Evolutionary conservation across 257 asterid genomes (phyloP), one percentile per base, ranked within the genome.

Genomic region (Plantago major): DNA sequence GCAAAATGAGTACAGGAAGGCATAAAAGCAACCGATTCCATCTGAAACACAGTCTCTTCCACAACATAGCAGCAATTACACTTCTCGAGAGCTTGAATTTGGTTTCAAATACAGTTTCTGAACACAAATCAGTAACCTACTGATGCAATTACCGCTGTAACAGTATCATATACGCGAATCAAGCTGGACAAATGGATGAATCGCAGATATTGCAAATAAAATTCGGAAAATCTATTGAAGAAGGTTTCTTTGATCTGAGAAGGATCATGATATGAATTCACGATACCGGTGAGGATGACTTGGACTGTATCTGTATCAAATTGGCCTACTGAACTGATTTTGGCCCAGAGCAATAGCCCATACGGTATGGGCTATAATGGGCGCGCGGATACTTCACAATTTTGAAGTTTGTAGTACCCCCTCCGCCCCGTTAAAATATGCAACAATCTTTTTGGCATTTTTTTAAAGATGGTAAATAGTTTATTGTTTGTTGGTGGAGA

Each of bases 21-120:
- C 78, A 75, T 45, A 89, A 74, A 40, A 89, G 73, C 71, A 86
- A 76, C 33, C 80, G 79, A 67, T 85, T 84, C 96, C 97, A 81
- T 60, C 96, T 83, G 44, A 71, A 76, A 71, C 90, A 89, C 0
- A 78, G 22, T 76, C 86, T 84, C 84, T 56, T 85, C 28, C 74
- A 67, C 62, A 69, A 46, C 94, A 82, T 82, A 67, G 42, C 40
- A 11, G 9, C 10, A 15, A 37, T 28, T 33, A 33, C 8, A 33
- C 40, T 33, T 56, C 46, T 56, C 4, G 26, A 56, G 42, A 16
- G 6, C 46, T 37, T 30, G 6, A 37, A 7, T 37, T 11, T 14
- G 40, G n/a, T 56, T 56, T 56, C 61, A 10, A 37, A 37, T 55
- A 4, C 60, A 28, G 43, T 37, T 55, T 30, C n/a, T 22, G 13